A percentile compares a stretch with the other conserved stretches of the same genome.
Conservation (phyloP, 805 yeast species). For the Candida berthetii region DNA sequence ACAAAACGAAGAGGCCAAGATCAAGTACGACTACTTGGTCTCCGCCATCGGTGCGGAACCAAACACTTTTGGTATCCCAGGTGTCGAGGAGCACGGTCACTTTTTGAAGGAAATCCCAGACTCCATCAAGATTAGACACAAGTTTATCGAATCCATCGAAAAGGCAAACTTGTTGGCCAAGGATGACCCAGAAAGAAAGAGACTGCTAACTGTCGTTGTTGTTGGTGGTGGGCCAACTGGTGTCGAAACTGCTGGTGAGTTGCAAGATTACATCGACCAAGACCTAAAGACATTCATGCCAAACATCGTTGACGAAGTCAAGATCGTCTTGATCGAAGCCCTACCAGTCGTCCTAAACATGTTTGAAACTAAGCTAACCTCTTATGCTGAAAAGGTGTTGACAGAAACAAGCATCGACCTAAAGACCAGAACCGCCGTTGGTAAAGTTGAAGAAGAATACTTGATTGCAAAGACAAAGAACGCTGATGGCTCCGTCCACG, state of each 20-base stretch:
- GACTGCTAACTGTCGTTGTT: conserved; percentile 80
- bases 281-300: conserved; percentile 88
- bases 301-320: conserved; percentile 75
- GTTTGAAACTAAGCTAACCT: conserved; percentile 37
- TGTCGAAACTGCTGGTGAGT: conserved; percentile 94
- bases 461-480: conserved; percentile 69
- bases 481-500: conserved; percentile 63
- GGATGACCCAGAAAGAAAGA: conserved; percentile 73
- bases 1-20: conserved; percentile 34
- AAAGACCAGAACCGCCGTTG: conserved; percentile 82
- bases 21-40: conserved; percentile 75
- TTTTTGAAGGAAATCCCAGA: conserved; percentile 88
- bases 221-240: conserved; percentile 99
- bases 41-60: conserved; percentile 94
- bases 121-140: conserved; percentile 74
- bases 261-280: conserved; percentile 91
- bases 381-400: conserved; percentile 35
- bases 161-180: conserved; percentile 81
- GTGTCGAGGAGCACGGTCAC: conserved; percentile 77
- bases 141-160: conserved; percentile 82
- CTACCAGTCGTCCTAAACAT: conserved; percentile 74
- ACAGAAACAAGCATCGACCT: conserved; percentile 58
- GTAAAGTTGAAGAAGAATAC: conserved; percentile 68
- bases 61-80: conserved; percentile 90
- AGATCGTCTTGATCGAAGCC: conserved; percentile 85